Evolutionary conservation across 2,329 filamentous ascomycete species (phyloP).

Genomic region (Boeremia lycopersici): DNA sequence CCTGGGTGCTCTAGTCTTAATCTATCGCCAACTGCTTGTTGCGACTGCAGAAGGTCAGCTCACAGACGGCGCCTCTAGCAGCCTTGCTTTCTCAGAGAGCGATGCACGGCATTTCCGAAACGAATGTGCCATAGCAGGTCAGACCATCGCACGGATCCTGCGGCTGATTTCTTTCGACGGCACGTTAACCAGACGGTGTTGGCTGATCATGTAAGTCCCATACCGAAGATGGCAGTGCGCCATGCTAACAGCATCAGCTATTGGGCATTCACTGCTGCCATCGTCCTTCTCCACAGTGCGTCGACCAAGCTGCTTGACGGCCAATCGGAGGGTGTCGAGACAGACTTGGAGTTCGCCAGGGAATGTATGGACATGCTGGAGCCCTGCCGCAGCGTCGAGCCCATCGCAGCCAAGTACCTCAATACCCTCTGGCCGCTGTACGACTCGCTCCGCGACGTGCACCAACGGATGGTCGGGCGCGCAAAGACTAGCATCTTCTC

Average conservation of each 20-base stretch:
- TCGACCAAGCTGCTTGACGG: conserved; percentile 45
- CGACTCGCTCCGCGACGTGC: conserved; percentile 39
- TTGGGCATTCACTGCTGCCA: conserved; percentile 45
- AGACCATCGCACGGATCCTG: conserved; percentile 45
- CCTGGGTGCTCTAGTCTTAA: conserved; percentile 43
- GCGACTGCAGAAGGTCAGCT: conserved; percentile 41
- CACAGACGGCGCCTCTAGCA: conserved; percentile 30
- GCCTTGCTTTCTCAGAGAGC: conserved; percentile 30
- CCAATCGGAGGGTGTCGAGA: conserved; percentile 34
- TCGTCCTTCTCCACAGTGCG: conserved; percentile 44
- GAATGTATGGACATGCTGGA: conserved; percentile 46
- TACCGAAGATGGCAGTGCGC: background rate
- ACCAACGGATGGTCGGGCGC: conserved; percentile 38
- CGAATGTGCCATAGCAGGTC: conserved; percentile 43
- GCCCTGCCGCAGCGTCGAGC: conserved; percentile 38
- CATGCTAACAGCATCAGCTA: conserved; percentile 29
- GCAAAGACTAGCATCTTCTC: conserved; percentile 45
- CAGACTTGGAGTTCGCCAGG: conserved; percentile 42
- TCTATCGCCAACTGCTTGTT: conserved; percentile 45
- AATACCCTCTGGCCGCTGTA: conserved; percentile 44
- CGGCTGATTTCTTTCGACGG: conserved; percentile 43
- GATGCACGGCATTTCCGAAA: conserved; percentile 38
- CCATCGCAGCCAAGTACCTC: conserved; percentile 42
- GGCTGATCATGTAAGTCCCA: conserved; percentile 45
- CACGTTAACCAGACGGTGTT: conserved; percentile 45